Evolutionary conservation across 2,329 filamentous ascomycete species (phyloP), one percentile per base, ranked within the genome.

Genomic region (Xylariaceae sp.): DNA sequence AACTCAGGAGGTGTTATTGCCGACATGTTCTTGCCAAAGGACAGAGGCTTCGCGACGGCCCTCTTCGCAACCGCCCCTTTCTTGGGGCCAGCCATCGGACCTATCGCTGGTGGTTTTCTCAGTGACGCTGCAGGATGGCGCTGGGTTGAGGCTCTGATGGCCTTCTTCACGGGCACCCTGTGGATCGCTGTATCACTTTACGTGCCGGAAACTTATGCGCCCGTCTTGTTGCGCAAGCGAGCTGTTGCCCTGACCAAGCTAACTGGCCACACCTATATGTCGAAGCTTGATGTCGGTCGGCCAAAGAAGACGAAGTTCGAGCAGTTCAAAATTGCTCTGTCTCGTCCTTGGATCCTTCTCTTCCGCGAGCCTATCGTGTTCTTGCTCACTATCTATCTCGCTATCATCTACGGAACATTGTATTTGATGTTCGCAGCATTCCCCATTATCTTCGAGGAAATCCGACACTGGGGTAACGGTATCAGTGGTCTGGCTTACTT

Each of bases 331-430:
- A 78, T 78, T 9, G 78, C 82, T 3, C 71, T 88, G 12, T 74
- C 78, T 45, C 77, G 87, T 3, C 87, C 87, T 1, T 87, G 86
- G 83, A 73, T 86, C 42, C 76, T 90, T 47, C 76, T 90, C 7
- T 86, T 89, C 73, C 72, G 73, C 50, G 87, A 90, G 63, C 87
- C 87, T 2, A 89, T 89, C 60, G 86, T 89, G 22, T 66, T 86
- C 11, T 69, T 88, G 4, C 73, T 84, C 3, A 81, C 79, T 36
- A 73, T 89, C 22, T 89, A 88, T 71, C 81, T 86, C 73, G 83
- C 84, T 51, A 84, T 81, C 56, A 65, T 82, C 48, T 82, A 82
- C 63, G 71, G 78, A 44, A 79, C 80, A 5, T 69, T 84, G 2
- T 84, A 84, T 66, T 75, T 84, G 64, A 74, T 83, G 62, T 84